Evolutionary conservation across 768 basidiomycete genomes (phyloP).

Genomic region (Pleurotus sapidus): DNA sequence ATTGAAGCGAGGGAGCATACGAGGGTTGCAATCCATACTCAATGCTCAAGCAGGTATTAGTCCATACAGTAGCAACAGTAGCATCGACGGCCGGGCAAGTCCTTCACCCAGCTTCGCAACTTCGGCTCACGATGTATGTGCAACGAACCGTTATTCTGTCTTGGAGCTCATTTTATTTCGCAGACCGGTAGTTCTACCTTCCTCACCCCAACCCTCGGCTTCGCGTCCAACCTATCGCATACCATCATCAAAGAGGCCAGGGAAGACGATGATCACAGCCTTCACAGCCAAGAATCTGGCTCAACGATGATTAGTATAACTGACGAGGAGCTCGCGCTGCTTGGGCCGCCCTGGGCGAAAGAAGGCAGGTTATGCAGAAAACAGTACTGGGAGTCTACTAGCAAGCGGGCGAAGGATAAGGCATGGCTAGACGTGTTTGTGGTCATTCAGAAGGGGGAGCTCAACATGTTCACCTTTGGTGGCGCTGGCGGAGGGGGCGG

Average conservation of each 20-base stretch:
- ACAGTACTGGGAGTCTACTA: conserved; percentile 86
- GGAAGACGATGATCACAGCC: conserved; percentile 80
- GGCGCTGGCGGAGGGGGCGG: conserved; percentile 59
- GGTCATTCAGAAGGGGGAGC: conserved; percentile 91
- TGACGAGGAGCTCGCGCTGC: conserved; percentile 92
- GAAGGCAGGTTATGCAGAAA: conserved; percentile 96
- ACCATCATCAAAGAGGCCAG: conserved; percentile 95
- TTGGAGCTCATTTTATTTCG: conserved; percentile 1
- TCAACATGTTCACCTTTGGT: conserved; percentile 96
- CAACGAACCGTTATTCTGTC: background rate
- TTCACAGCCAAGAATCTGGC: conserved; percentile 57
- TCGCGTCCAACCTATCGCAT: conserved; percentile 93
- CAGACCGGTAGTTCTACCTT: conserved; percentile 64
- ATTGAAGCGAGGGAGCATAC: conserved; percentile 88
- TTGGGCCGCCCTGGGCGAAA: conserved; percentile 98
- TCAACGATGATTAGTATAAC: conserved; percentile 83
- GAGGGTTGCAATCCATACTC: conserved; percentile 82
- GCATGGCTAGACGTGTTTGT: conserved; percentile 94
- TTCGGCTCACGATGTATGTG: conserved; percentile 74
- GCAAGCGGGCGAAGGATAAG: conserved; percentile 85
- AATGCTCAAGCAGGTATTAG: conserved; percentile 61
- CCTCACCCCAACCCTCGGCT: conserved; percentile 86
- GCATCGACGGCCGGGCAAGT: conserved; percentile 85
- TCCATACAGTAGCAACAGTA: conserved; percentile 83
- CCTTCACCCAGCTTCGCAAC: conserved; percentile 94